Percentiles rank a stretch among this genome's conserved stretches.
These are phyloP conservation scores for Fusarium coicis DNA, from an alignment of 2,329 filamentous ascomycete genomes.

Conservation along the genomic window DNA sequence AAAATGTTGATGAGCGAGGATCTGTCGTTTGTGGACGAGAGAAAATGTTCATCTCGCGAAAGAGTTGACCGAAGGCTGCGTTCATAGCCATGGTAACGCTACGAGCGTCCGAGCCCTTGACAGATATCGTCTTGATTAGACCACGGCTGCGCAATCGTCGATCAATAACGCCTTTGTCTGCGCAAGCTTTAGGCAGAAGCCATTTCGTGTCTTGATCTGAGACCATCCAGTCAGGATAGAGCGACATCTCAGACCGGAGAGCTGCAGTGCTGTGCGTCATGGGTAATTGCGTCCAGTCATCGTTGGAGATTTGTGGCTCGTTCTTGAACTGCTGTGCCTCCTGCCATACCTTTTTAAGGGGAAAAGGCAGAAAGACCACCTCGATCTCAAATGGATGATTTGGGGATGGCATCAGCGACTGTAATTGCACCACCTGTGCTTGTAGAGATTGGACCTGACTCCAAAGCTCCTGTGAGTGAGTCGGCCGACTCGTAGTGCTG, in stretches of 20 bases:
- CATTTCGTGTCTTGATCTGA: conserved; percentile 65
- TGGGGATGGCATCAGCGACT: conserved; percentile 70
- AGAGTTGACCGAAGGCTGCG: conserved; percentile 68
- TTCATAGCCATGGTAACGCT: conserved; percentile 74
- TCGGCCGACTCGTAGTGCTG: conserved; percentile 52
- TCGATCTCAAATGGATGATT: conserved; percentile 78
- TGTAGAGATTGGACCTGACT: conserved; percentile 62
- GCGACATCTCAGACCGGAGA: conserved; percentile 60
- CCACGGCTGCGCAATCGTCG: conserved; percentile 80
- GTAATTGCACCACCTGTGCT: conserved; percentile 65
- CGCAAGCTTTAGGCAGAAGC: conserved; percentile 76
- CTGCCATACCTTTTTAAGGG: conserved; percentile 66
- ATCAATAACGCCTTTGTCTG: conserved; percentile 70
- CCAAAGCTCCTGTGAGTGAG: conserved; percentile 59
- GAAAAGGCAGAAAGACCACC: conserved; percentile 79
- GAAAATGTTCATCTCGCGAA: conserved; percentile 57
- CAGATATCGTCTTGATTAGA: conserved; percentile 70
- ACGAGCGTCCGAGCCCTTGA: conserved; percentile 72
- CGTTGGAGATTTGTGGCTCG: conserved; percentile 51
- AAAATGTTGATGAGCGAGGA: conserved; percentile 54
- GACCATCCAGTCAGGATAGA: conserved; percentile 58
- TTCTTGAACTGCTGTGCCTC: conserved; percentile 59
- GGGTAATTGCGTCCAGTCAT: conserved; percentile 67
- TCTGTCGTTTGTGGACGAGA: conserved; percentile 44
- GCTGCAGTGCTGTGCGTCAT: conserved; percentile 58